Conservation (phyloP, 768 basidiomycete genomes). For the Rubroboletus pulcherrimus region DNA sequence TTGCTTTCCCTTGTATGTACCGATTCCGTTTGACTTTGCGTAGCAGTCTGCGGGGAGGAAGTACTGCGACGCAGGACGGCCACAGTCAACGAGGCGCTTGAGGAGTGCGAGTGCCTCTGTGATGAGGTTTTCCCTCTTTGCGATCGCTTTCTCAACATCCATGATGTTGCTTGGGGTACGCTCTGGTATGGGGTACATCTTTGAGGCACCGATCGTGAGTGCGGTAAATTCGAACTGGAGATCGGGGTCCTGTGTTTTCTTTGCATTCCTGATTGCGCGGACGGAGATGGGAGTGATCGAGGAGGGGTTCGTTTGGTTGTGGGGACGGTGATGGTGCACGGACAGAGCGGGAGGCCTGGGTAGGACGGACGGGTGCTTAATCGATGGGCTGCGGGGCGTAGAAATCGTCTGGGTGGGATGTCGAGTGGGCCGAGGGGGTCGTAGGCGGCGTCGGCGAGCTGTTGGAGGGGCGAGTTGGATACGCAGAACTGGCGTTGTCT, state of each 20-base stretch:
- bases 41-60: conserved; percentile 94
- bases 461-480: conserved; percentile 25
- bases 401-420: conserved; percentile 40
- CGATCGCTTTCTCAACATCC: conserved; percentile 74
- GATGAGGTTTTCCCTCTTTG: conserved; percentile 83
- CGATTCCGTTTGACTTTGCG: conserved; percentile 81
- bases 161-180: conserved; percentile 70
- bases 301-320: conserved; percentile 51
- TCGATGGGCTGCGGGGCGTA: conserved; percentile 27
- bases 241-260: conserved; percentile 97
- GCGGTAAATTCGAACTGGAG: conserved; percentile 98
- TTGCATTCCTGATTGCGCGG: conserved; percentile 98
- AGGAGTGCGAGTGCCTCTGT: conserved; percentile 85
- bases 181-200: conserved; percentile 75
- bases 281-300: conserved; percentile 89
- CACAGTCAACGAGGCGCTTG: conserved; percentile 89
- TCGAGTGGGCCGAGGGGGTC: conserved; percentile 32
- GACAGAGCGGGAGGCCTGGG: conserved; percentile 48
- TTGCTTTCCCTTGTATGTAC: conserved; percentile 82
- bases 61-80: conserved; percentile 93
- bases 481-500: conserved; percentile 11
- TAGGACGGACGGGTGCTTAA: conserved; percentile 31
- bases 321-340: conserved; percentile 65
- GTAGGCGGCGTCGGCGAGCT: conserved; percentile 30
- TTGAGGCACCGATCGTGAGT: conserved; percentile 98